A percentile compares a stretch with the other conserved stretches of the same genome.
Conservation (phyloP, 2,329 filamentous ascomycete genomes). For the Neonectria coccinea region DNA sequence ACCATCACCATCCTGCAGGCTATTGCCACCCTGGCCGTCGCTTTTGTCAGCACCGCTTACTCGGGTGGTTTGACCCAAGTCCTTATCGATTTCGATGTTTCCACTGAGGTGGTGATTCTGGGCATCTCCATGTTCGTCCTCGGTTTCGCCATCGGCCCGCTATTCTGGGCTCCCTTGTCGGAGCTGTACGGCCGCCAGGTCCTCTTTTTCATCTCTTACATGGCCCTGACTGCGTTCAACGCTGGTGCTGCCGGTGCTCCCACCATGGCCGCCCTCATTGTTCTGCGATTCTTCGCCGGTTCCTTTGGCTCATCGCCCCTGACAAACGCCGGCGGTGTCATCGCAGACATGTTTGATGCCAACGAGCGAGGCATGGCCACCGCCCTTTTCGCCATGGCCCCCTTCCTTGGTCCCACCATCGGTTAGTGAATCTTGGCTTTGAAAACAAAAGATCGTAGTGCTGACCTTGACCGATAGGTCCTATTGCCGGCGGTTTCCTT, state of each 20-base stretch:
- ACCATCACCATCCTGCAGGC: constrained; percentile 71
- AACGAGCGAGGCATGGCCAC: constrained; percentile 68
- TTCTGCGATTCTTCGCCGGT: constrained; percentile 77
- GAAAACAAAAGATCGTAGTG: not conserved
- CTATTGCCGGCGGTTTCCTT: constrained; percentile 73
- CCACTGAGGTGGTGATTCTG: constrained; percentile 65
- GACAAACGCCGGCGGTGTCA: constrained; percentile 71
- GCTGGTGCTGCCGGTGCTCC: constrained; percentile 67
- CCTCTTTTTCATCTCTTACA: constrained; percentile 70
- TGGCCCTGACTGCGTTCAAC: constrained; percentile 70
- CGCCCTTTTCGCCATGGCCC: constrained; percentile 70
- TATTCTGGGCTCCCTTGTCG: constrained; percentile 74
- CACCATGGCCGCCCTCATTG: constrained; percentile 69
- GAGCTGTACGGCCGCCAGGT: constrained; percentile 72
- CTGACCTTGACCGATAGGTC: constrained; percentile 52
- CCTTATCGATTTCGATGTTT: constrained; percentile 64
- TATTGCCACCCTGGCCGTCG: constrained; percentile 74
- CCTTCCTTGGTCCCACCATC: constrained; percentile 71
- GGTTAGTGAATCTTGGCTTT: constrained; percentile 46
- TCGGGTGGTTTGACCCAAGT: constrained; percentile 68
- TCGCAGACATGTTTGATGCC: constrained; percentile 72
- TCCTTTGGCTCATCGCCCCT: constrained; percentile 72
- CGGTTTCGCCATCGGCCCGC: constrained; percentile 70
- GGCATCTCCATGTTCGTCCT: constrained; percentile 74
- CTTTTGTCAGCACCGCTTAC: constrained; percentile 77